Conservation (phyloP, 2,329 filamentous ascomycete genomes). For the Talaromyces atroroseus region DNA sequence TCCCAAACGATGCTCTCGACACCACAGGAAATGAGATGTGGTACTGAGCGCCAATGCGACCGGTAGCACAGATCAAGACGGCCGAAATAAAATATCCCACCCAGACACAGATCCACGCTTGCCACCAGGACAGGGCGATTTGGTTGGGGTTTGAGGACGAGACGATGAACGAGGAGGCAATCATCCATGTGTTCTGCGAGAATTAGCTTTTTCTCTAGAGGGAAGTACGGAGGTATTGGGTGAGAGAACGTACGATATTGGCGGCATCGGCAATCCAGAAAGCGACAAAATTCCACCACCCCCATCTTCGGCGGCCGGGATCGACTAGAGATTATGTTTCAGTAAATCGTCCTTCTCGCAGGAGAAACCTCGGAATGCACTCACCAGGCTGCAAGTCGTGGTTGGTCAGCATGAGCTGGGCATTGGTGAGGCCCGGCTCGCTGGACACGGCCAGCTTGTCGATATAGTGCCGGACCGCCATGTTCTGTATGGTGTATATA, state of each 20-base stretch:
- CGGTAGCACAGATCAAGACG: slow-evolving; percentile 69
- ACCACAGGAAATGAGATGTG: slow-evolving; percentile 87
- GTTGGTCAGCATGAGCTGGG: slow-evolving; percentile 84
- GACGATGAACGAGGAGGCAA: slow-evolving; percentile 75
- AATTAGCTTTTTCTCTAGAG: neutral
- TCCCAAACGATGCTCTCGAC: slow-evolving; percentile 71
- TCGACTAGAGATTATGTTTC: slow-evolving; percentile 56
- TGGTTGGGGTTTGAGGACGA: slow-evolving; percentile 41
- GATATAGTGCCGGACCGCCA: slow-evolving; percentile 21
- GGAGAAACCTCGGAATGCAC: slow-evolving; percentile 8
- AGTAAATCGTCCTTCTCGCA: neutral
- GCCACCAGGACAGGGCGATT: slow-evolving; percentile 71
- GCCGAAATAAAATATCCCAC: slow-evolving; percentile 74
- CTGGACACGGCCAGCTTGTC: slow-evolving; percentile 65
- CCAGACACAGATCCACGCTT: slow-evolving; percentile 85
- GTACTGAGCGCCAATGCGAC: slow-evolving; percentile 78
- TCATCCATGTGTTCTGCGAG: slow-evolving; percentile 80
- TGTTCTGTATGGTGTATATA: neutral
- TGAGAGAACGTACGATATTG: slow-evolving; percentile 56
- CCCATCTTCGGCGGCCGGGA: slow-evolving; percentile 74
- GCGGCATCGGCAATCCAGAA: slow-evolving; percentile 84
- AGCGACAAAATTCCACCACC: slow-evolving; percentile 78
- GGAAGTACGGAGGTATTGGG: neutral
- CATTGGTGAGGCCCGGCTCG: slow-evolving; percentile 69
- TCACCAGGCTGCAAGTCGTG: slow-evolving; percentile 65